Percentiles rank a stretch among this genome's conserved stretches.
Conservation (phyloP, 2,329 filamentous ascomycete species). For the Phaeosphaeria sp. region DNA sequence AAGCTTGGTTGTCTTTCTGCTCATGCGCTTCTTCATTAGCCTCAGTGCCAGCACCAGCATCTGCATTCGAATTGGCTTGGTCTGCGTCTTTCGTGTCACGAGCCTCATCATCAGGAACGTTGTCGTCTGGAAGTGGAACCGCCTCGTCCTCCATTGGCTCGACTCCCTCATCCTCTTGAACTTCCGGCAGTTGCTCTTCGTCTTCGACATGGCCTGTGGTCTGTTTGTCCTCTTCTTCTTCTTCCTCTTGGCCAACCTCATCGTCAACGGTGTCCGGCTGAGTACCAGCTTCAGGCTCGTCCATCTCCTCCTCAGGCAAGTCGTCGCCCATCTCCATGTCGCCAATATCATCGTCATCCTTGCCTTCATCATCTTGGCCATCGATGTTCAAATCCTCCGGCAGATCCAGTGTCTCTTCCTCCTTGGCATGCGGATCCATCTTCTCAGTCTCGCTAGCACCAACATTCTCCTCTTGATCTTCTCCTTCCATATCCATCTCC, state of each 20-base stretch:
- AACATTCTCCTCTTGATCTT: slow-evolving; percentile 66
- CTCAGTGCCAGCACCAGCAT: slow-evolving; percentile 71
- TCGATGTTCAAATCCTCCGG: slow-evolving; percentile 89
- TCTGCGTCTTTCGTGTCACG: slow-evolving; percentile 56
- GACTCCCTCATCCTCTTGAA: slow-evolving; percentile 55
- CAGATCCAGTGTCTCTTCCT: slow-evolving; percentile 81
- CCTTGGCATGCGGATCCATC: slow-evolving; percentile 76
- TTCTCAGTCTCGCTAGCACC: slow-evolving; percentile 71
- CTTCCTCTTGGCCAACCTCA: slow-evolving; percentile 42
- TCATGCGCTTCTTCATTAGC: slow-evolving; percentile 63
- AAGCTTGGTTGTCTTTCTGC: slow-evolving; percentile 65
- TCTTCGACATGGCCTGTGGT: slow-evolving; percentile 45
- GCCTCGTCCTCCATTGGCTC: slow-evolving; percentile 54
- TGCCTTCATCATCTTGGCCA: slow-evolving; percentile 65
- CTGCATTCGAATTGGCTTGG: slow-evolving; percentile 59
- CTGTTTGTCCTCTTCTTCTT: slow-evolving; percentile 42
- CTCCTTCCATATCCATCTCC: slow-evolving; percentile 60
- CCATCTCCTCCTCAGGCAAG: slow-evolving; percentile 39
- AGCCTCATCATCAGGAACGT: slow-evolving; percentile 58
- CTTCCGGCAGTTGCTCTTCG: slow-evolving; percentile 52
- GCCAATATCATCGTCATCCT: slow-evolving; percentile 57
- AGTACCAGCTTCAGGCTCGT: slow-evolving; percentile 37
- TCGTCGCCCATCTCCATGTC: slow-evolving; percentile 48
- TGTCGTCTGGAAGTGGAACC: slow-evolving; percentile 53
- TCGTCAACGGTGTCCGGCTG: slow-evolving; percentile 42